Conservation (phyloP, 1,139 yeast species). For the Yamadazyma epiphylla region DNA sequence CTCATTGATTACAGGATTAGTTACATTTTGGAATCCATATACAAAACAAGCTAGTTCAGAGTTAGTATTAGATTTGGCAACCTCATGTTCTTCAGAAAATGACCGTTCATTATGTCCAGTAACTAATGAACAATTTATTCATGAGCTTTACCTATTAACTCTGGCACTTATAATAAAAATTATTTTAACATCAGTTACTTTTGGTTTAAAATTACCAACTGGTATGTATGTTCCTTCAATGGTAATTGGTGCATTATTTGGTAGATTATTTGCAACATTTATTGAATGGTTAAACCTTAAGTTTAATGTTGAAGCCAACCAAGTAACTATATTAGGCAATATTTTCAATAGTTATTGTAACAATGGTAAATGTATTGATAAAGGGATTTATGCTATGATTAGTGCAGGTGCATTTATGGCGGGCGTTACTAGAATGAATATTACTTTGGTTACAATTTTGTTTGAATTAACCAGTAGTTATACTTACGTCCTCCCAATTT, state of each 20-base stretch:
- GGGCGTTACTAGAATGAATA: constrained; percentile 64
- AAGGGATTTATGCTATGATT: constrained; percentile 64
- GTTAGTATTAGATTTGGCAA: constrained; percentile 49
- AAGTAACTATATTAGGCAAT: constrained; percentile 7
- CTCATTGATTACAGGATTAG: constrained; percentile 45
- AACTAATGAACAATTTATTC: constrained; percentile 21
- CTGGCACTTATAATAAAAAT: constrained; percentile 47
- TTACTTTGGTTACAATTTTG: constrained; percentile 55
- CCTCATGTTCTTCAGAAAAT: constrained; percentile 38
- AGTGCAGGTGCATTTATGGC: constrained; percentile 71
- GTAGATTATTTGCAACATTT: constrained; percentile 49
- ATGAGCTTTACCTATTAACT: constrained; percentile 31
- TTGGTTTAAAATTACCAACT: constrained; percentile 61
- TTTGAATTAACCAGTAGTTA: constrained; percentile 61
- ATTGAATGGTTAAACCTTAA: constrained; percentile 36
- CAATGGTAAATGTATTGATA: constrained; percentile 36
- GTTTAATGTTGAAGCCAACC: constrained; percentile 11
- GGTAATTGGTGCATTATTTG: constrained; percentile 67
- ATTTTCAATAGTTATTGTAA: constrained; percentile 18
- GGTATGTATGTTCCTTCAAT: constrained; percentile 69
- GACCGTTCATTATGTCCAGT: constrained; percentile 43
- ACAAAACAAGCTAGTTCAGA: constrained; percentile 55
- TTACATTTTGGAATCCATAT: constrained; percentile 51
- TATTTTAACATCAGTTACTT: constrained; percentile 48
- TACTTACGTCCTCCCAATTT: constrained; percentile 57